Percentiles rank a stretch among this genome's conserved stretches.
These are phyloP conservation scores for Xylaria sp. DNA, from an alignment of 2,329 filamentous ascomycete species.

Conservation along the genomic window DNA sequence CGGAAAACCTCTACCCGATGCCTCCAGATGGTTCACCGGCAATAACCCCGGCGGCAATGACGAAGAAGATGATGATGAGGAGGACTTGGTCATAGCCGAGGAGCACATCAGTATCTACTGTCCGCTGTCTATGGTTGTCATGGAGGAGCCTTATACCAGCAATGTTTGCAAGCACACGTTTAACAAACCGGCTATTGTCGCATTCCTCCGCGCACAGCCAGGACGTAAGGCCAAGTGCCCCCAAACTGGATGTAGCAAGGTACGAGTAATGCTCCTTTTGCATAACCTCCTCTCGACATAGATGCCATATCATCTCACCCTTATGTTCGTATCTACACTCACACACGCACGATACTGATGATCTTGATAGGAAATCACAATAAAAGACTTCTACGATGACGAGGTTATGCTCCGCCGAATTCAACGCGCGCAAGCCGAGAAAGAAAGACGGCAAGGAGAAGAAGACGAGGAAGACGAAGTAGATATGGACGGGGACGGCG, in stretches of 20 bases:
- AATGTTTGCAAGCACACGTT: conserved; percentile 77
- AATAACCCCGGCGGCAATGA: conserved; percentile 51
- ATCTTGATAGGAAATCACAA: conserved; percentile 57
- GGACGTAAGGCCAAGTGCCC: conserved; percentile 67
- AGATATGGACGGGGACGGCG: conserved; percentile 45
- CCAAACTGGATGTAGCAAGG: conserved; percentile 70
- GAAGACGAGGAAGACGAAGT: conserved; percentile 53
- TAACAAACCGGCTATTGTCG: conserved; percentile 71
- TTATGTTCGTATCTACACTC: neutral
- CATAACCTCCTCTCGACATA: neutral
- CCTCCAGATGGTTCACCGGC: conserved; percentile 64
- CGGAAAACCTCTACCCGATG: conserved; percentile 63
- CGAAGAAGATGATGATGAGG: conserved; percentile 65
- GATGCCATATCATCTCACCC: neutral
- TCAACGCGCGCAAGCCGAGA: conserved; percentile 59
- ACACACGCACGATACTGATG: conserved; percentile 20
- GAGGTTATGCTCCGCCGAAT: conserved; percentile 67
- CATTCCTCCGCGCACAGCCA: conserved; percentile 57
- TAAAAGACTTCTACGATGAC: conserved; percentile 67
- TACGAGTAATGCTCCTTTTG: conserved; percentile 48
- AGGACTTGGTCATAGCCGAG: conserved; percentile 74
- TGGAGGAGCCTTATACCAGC: conserved; percentile 75
- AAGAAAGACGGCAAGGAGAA: conserved; percentile 57
- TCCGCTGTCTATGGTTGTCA: conserved; percentile 72
- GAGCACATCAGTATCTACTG: conserved; percentile 75